Evolutionary conservation across 306 rosid genomes (phyloP).

Genomic region (Heteromeles arbutifolia): DNA sequence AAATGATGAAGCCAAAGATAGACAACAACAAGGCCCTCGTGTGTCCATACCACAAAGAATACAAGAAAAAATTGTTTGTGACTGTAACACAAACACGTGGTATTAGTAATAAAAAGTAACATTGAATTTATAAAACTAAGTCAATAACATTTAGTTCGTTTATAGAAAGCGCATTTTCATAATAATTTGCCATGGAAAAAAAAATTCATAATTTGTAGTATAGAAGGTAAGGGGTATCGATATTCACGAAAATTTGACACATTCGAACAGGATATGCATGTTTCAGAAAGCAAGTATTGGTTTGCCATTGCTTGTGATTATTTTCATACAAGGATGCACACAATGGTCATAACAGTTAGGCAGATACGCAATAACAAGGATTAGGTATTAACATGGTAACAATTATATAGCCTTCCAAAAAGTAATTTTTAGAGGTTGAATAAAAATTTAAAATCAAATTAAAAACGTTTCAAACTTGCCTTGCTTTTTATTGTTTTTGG

Average conservation of each 20-base stretch:
- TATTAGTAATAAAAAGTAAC: too few species aligned
- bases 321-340: not conserved
- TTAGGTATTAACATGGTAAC: not conserved
- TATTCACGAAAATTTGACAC: not conserved
- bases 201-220: not conserved
- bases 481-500: conserved; percentile 1
- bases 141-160: too few species aligned
- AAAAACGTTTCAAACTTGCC: conserved; percentile 28
- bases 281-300: not conserved
- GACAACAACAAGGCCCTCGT: too few species aligned
- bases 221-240: not conserved
- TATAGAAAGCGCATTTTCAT: too few species aligned
- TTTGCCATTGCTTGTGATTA: not conserved
- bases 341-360: not conserved
- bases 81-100: not conserved
- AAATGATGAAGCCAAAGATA: too few species aligned
- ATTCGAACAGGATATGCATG: not conserved
- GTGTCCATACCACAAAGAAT: not conserved
- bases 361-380: not conserved
- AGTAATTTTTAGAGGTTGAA: conserved; percentile 21
- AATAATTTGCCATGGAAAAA: too few species aligned
- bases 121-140: too few species aligned
- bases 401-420: not conserved
- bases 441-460: conserved; percentile 13
- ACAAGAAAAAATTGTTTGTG: not conserved